Base-by-base conservation (phyloP, 495 filamentous ascomycete genomes). In the Penicillium bovifimosum region DNA sequence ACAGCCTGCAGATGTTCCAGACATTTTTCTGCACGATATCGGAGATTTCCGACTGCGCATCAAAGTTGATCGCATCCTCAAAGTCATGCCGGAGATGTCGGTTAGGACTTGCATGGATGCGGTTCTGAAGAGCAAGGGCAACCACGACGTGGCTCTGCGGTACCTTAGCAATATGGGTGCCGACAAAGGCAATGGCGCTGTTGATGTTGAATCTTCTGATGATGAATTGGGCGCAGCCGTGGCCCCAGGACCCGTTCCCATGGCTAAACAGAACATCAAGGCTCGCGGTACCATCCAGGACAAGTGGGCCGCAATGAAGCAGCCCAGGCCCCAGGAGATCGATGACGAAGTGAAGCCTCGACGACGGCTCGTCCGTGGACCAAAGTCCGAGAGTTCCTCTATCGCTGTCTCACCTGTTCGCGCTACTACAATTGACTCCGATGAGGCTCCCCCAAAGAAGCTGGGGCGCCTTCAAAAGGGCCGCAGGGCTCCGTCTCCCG, bases 231-330 rank as follows among this genome's bases (percentile, higher is more conserved):
- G 29, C 24, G 45, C 54, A 1, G 48, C 64, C 9, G 41, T 59
- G 14, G 46, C 57, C 9, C 42, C 50, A 8, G 43, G 31, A 2
- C 49, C 52, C 3, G 36, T 41, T 3, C 60, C 55, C 2, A 55
- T 55, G 9, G 77, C 75, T n/a, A 81, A 85, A 55, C 76, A 80
- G 54, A 71, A 83, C 41, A 75, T 87, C 56, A 85, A 84, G 58
- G 74, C 76, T 18, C 77, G 80, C 9, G 70, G 70, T 5, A 76
- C 76, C 2, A 85, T 88, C 50, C 76, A 79, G 39, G 76, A 86
- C 43, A 83, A 82, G 57, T 88, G 80, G 72, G 70, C 76, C 5
- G 70, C 74, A 0, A 76, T 72, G 27, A 76, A 78, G 10, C 16
- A 62, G 11, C 60, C 57, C 29, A 64, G 57, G 32, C 47, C 41